These are phyloP conservation scores for Ogataea trehalophila DNA, from an alignment of 805 yeast genomes.

Conservation along the genomic window DNA sequence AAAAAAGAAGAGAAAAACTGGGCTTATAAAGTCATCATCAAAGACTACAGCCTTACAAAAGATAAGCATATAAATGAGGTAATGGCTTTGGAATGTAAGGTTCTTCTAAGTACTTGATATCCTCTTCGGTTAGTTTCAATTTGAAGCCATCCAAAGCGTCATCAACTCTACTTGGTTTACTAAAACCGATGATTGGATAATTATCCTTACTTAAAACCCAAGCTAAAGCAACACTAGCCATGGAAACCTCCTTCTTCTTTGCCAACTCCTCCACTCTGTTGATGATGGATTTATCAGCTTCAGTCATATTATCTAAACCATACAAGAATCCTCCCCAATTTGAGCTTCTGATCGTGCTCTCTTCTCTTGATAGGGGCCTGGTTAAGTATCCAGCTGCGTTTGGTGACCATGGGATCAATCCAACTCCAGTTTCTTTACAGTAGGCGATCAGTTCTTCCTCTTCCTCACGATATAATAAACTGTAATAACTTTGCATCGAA, in stretches of 20 bases:
- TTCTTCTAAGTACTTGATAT: constrained; percentile 33
- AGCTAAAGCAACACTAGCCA: constrained; percentile 52
- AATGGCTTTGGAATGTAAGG: constrained; percentile 22
- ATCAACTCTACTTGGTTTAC: constrained; percentile 42
- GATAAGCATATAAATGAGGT: not conserved
- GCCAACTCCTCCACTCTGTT: constrained; percentile 53
- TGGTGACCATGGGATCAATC: constrained; percentile 58
- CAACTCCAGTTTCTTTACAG: constrained; percentile 46
- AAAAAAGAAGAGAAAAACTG: too few species aligned
- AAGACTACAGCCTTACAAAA: not conserved
- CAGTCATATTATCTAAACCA: constrained; percentile 18
- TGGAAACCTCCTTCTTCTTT: constrained; percentile 38
- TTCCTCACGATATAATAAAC: constrained; percentile 52
- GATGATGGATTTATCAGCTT: constrained; percentile 33
- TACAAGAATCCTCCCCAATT: not conserved
- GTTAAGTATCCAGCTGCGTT: constrained; percentile 48
- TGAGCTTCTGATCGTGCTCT: constrained; percentile 3
- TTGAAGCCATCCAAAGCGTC: constrained; percentile 43
- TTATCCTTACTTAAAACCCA: constrained; percentile 51
- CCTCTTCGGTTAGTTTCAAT: constrained; percentile 35
- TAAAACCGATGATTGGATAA: constrained; percentile 55
- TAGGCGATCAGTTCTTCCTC: constrained; percentile 55
- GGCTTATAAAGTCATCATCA: too few species aligned
- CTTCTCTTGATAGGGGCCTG: constrained; percentile 31
- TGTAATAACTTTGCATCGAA: constrained; percentile 52